These are phyloP conservation scores for Thermochaetoides dissita DNA, from an alignment of 2,329 filamentous ascomycete genomes.

Conservation along the genomic window DNA sequence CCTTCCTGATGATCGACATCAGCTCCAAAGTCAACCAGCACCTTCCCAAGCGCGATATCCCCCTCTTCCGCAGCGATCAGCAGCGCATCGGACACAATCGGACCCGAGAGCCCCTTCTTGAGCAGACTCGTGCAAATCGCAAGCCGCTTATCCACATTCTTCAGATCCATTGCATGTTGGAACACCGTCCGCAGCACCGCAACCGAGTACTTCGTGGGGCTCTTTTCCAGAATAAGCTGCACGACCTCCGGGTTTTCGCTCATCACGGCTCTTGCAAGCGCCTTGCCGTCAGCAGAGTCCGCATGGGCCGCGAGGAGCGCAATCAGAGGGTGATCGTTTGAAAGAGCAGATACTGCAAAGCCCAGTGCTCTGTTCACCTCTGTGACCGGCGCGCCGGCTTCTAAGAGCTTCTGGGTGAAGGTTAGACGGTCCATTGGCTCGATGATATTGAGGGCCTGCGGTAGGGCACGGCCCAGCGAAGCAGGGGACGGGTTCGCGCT, in stretches of 20 bases:
- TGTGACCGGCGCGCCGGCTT: slow-evolving; percentile 31
- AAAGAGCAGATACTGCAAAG: slow-evolving; percentile 33
- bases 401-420: slow-evolving; percentile 35
- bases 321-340: slow-evolving; percentile 35
- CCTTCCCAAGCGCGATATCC: slow-evolving; percentile 35
- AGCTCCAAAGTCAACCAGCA: slow-evolving; percentile 38
- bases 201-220: slow-evolving; percentile 22
- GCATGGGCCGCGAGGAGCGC: slow-evolving; percentile 30
- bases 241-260: slow-evolving; percentile 32
- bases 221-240: slow-evolving; percentile 28
- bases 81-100: slow-evolving; percentile 34
- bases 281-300: slow-evolving; percentile 36
- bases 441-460: slow-evolving; percentile 35
- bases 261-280: slow-evolving; percentile 31
- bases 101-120: slow-evolving; percentile 29
- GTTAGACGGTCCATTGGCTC: slow-evolving; percentile 37
- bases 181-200: slow-evolving; percentile 29
- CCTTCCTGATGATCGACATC: slow-evolving; percentile 36
- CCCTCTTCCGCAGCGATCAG: slow-evolving; percentile 38
- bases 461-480: slow-evolving; percentile 36
- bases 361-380: slow-evolving; percentile 39
- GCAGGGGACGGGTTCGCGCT: slow-evolving; percentile 22
- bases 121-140: slow-evolving; percentile 32
- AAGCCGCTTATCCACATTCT: slow-evolving; percentile 26
- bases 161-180: slow-evolving; percentile 27